Conservation (phyloP, 192 early-diverging fungal genomes). For the Coemansia umbellata region DNA sequence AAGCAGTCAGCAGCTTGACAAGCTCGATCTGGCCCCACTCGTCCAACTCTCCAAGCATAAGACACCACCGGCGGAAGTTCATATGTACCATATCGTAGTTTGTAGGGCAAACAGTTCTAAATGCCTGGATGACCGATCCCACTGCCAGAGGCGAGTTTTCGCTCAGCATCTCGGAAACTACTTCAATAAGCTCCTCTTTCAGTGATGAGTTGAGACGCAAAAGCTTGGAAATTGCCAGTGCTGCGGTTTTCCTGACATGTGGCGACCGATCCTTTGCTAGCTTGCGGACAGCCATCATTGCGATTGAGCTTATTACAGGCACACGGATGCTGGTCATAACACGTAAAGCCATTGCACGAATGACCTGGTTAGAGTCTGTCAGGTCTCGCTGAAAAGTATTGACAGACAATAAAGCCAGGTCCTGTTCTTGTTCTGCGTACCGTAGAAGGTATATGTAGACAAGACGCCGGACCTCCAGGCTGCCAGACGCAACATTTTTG, state of each 20-base stretch:
- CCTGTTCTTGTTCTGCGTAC: slow-evolving; percentile 95
- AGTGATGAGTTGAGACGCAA: slow-evolving; percentile 72
- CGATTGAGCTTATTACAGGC: slow-evolving; percentile 87
- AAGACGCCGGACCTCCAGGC: slow-evolving; percentile 85
- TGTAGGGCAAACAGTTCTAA: slow-evolving; percentile 82
- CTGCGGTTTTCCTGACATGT: slow-evolving; percentile 91
- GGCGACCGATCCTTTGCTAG: slow-evolving; percentile 80
- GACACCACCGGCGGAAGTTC: slow-evolving; percentile 85
- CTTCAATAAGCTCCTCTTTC: slow-evolving; percentile 70
- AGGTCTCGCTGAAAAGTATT: slow-evolving; percentile 99
- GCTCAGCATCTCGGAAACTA: slow-evolving; percentile 70
- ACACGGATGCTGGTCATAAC: slow-evolving; percentile 95
- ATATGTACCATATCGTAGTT: slow-evolving; percentile 81
- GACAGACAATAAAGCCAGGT: slow-evolving; percentile 90
- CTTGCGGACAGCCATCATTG: slow-evolving; percentile 86
- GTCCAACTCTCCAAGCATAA: slow-evolving; percentile 81
- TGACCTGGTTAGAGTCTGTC: slow-evolving; percentile 85
- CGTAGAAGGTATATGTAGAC: slow-evolving; percentile 95
- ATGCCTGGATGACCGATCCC: slow-evolving; percentile 81
- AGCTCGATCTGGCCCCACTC: slow-evolving; percentile 95
- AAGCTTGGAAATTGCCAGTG: slow-evolving; percentile 82
- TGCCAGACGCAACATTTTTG: slow-evolving; percentile 92
- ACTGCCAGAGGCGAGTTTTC: slow-evolving; percentile 86
- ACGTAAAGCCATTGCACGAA: slow-evolving; percentile 91
- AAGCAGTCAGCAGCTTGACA: slow-evolving; percentile 70